Conservation (phyloP, 1,284 basidiomycete species). For the Ganoderma resinaceum region DNA sequence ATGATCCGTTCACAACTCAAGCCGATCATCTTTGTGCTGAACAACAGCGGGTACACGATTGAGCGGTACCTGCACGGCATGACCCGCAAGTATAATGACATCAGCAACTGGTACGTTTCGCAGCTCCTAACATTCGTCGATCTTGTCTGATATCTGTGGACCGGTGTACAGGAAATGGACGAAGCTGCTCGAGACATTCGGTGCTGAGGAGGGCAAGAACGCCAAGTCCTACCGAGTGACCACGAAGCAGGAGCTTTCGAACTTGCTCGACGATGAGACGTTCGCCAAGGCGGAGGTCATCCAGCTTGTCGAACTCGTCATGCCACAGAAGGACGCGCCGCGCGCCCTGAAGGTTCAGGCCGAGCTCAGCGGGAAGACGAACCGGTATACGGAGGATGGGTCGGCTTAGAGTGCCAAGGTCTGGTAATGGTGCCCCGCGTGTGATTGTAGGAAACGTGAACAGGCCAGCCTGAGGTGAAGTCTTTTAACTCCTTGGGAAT, state of each 20-base stretch:
- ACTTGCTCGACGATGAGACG: slow-evolving; percentile 61
- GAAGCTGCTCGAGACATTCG: slow-evolving; percentile 62
- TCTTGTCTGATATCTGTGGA: background rate
- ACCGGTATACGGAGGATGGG: slow-evolving; percentile 40
- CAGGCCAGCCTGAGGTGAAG: background rate
- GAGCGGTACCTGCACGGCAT: slow-evolving; percentile 83
- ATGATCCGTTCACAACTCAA: slow-evolving; percentile 75
- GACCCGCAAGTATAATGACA: slow-evolving; percentile 73
- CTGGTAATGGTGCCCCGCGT: no score
- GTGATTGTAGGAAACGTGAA: background rate
- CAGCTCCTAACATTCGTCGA: background rate
- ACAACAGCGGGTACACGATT: slow-evolving; percentile 91
- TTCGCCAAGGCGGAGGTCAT: slow-evolving; percentile 71
- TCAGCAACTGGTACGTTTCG: slow-evolving; percentile 61
- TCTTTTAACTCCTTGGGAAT: background rate
- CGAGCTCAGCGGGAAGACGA: slow-evolving; percentile 59
- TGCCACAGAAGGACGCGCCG: slow-evolving; percentile 80
- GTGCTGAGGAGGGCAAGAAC: slow-evolving; percentile 58
- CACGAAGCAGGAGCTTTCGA: slow-evolving; percentile 69
- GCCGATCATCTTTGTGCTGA: slow-evolving; percentile 87
- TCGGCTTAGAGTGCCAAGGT: background rate
- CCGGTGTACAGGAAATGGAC: slow-evolving; percentile 57
- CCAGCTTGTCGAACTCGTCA: slow-evolving; percentile 82
- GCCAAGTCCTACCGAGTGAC: slow-evolving; percentile 73
- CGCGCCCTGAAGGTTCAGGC: slow-evolving; percentile 61